Conservation (phyloP, 441 rosid species). For the Kokia cookei region DNA sequence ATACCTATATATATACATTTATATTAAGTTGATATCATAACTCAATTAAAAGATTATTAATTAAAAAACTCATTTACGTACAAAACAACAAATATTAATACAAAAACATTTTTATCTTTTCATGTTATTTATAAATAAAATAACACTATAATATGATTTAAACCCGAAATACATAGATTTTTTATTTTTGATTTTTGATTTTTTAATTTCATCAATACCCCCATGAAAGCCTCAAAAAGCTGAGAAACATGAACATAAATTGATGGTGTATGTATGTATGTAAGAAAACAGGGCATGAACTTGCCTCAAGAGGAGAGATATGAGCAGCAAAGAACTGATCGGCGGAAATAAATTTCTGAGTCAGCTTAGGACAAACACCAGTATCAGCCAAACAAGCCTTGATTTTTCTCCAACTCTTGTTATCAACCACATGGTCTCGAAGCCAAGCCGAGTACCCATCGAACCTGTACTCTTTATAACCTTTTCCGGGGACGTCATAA, state of each 20-base stretch:
- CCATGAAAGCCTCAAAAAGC: not conserved
- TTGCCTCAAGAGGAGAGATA: constrained; percentile 78
- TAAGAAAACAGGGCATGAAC: not conserved
- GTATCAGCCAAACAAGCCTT: constrained; percentile 51
- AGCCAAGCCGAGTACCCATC: constrained; percentile 51
- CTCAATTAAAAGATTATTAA: no score
- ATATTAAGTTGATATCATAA: no score
- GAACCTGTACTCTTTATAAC: constrained; percentile 46
- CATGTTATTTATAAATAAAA: no score
- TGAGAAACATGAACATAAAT: not conserved
- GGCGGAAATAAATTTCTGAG: constrained; percentile 38
- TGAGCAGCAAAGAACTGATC: constrained; percentile 62
- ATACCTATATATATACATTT: no score
- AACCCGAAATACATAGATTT: no score
- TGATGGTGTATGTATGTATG: not conserved
- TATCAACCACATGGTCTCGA: constrained; percentile 33
- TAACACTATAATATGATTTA: no score
- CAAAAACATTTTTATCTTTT: no score
- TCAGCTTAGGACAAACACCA: constrained; percentile 42
- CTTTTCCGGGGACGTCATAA: constrained; percentile 39
- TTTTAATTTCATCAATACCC: not conserved
- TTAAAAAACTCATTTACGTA: no score
- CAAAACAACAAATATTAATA: no score
- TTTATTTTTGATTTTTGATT: no score
- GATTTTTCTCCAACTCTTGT: constrained; percentile 46